Conservation (phyloP, 495 filamentous ascomycete genomes). For the Xylaria grammica region DNA sequence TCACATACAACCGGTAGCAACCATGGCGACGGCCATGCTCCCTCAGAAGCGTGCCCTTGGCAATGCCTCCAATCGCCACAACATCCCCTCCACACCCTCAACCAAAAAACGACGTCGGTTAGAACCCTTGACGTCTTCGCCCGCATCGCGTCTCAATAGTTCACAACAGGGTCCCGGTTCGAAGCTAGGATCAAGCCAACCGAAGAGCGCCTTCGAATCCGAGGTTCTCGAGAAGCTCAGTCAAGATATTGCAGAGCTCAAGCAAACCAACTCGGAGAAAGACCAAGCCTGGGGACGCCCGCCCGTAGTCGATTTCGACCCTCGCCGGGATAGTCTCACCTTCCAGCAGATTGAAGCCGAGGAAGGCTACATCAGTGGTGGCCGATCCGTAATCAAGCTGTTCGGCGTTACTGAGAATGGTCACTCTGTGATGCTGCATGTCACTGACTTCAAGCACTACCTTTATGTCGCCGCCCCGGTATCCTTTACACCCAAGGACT, state of each 20-base stretch:
- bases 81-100: slow-evolving; percentile 47
- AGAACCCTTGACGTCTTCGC: slow-evolving; percentile 60
- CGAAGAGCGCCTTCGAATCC: slow-evolving; percentile 90
- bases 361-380: slow-evolving; percentile 77
- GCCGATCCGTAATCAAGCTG: slow-evolving; percentile 77
- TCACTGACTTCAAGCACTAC: slow-evolving; percentile 95
- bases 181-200: slow-evolving; percentile 75
- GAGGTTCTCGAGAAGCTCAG: slow-evolving; percentile 94
- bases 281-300: slow-evolving; percentile 95
- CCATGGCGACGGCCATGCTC: slow-evolving; percentile 49
- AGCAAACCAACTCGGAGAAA: slow-evolving; percentile 83
- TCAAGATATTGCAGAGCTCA: slow-evolving; percentile 85
- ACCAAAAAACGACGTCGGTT: slow-evolving; percentile 77
- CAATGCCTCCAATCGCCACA: slow-evolving; percentile 54
- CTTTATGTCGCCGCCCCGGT: slow-evolving; percentile 91
- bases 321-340: slow-evolving; percentile 70
- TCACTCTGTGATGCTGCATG: slow-evolving; percentile 92
- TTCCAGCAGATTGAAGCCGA: slow-evolving; percentile 98
- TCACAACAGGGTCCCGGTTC: slow-evolving; percentile 64
- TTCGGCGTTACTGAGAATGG: slow-evolving; percentile 97
- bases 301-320: slow-evolving; percentile 71
- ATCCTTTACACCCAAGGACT: slow-evolving; percentile 76
- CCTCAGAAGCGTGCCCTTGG: slow-evolving; percentile 60
- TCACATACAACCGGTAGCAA: slow-evolving; percentile 23
- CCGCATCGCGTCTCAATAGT: slow-evolving; percentile 59